Evolutionary conservation across 768 basidiomycete species (phyloP), one percentile per base, ranked within the genome.

Genomic region (Psilocybe cyanescens): DNA sequence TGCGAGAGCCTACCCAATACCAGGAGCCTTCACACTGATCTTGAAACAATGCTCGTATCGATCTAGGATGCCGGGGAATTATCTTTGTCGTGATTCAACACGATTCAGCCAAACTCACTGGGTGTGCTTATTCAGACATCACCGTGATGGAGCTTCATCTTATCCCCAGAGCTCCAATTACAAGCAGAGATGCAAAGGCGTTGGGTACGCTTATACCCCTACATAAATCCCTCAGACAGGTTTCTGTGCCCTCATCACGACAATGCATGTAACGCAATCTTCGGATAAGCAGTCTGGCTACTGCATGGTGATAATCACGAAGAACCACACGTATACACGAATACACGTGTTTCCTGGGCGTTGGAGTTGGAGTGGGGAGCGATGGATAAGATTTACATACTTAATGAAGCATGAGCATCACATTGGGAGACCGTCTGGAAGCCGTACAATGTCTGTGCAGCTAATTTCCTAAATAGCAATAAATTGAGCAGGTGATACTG

Each of bases 1-100:
- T 75, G 51, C 44, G 52, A 24, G 39, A 58, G 29, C 59, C 59
- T 7, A 41, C 64, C 19, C 61, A 44, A 35, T 59, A 62, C 17
- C 58, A 61, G 46, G 39, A 16, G 19, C 59, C 50, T 41, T 44
- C 19, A 49, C 58, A 39, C 7, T 50, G 24, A 35, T 41, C 28
- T 45, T 50, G 17, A 31, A 46, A 24, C 37, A 11, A 31, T 28
- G 28, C 16, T 12, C 47, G 50, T 60, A 8, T 30, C 16, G 28
- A 30, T 41, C 9, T 29, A 29, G 9, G 17, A 30, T 8, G 30
- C 31, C 17, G 28, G n/a, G 45, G 41, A 9, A n/a, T 37, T n/a
- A 24, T 24, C 28, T 28, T 17, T 16, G 31, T n/a, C 30, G 16
- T 24, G 29, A 35, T 37, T 30, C 30, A 6, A 46, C 12, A 46